Evolutionary conservation across 495 filamentous ascomycete genomes (phyloP), one percentile per base, ranked within the genome.

Genomic region (Lepraria neglecta): DNA sequence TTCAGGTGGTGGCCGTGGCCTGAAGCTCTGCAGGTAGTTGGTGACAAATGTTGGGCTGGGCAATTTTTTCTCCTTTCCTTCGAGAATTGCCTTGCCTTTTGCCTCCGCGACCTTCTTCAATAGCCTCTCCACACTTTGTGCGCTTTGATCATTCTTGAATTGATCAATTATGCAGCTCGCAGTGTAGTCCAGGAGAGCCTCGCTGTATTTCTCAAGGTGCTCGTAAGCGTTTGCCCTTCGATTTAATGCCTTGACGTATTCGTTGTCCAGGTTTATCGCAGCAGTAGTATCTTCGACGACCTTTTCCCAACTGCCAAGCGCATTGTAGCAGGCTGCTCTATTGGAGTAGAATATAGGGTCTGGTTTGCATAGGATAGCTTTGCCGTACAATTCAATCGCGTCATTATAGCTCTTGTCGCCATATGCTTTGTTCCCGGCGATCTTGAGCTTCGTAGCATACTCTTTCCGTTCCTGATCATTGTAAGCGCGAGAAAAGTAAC

Each of bases 291-390:
- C 94, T 66, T 95, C 95, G 60, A 97, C 86, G 61, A 97, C 94
- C 78, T 95, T 96, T 31, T 92, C 87, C 92, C 92, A 99, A 57
- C 95, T 77, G 38, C 81, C 84, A 64, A 91, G 82, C 53, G 95
- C 91, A 71, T 95, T 97, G 78, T 90, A 96, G 79, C 94, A 99
- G 55, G 94, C 94, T 52, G 95, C 95, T 47, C 94, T 85, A 77
- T 99, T 99, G 50, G 92, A 97, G 81, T 95, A 99, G 81, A 90
- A 99, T 69, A 99, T 90, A 4, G 94, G 90, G 70, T 99, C 95
- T 43, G 91, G 86, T 77, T 90, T 96, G 87, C 94, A 99, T 38
- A 97, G 74, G 66, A 99, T 94, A 30, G 94, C 94, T 76, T 94
- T 88, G 56, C 89, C 86, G 73, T 99, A 99, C 42, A 99, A 81